Evolutionary conservation across 805 yeast genomes (phyloP).

Genomic region (Candida yuanshanica): DNA sequence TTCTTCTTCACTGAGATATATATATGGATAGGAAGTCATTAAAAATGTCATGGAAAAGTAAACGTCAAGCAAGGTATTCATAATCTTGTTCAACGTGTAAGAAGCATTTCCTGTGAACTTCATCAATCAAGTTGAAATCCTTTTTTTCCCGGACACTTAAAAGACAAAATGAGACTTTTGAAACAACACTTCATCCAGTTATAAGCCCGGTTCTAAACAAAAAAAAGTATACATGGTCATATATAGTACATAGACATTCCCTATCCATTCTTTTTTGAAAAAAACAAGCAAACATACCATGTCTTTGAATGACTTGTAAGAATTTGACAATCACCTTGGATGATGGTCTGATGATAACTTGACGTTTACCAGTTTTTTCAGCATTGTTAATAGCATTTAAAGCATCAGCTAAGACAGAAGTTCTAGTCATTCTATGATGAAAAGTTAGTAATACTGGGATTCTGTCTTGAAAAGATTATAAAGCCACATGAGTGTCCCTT

Average conservation of each 20-base stretch:
- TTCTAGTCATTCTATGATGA: constrained; percentile 73
- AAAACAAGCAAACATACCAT: constrained; percentile 61
- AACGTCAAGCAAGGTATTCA: constrained; percentile 1
- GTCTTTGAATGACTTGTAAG: constrained; percentile 94
- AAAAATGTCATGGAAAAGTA: constrained; percentile 4
- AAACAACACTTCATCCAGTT: constrained; percentile 92
- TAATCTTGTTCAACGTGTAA: constrained; percentile 28
- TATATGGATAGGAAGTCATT: constrained; percentile 33
- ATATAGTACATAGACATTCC: not conserved
- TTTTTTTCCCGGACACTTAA: constrained; percentile 90
- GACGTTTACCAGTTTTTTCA: constrained; percentile 98
- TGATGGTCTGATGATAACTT: constrained; percentile 95
- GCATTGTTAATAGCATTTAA: constrained; percentile 97
- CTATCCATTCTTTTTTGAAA: not conserved
- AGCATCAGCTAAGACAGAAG: constrained; percentile 98
- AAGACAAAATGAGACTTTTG: constrained; percentile 90
- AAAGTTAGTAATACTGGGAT: constrained; percentile 10
- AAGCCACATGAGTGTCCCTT: constrained; percentile 44
- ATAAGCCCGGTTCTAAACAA: constrained; percentile 72
- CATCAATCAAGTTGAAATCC: constrained; percentile 1
- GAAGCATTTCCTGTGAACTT: constrained; percentile 21
- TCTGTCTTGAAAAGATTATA: constrained; percentile 7
- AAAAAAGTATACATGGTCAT: no score
- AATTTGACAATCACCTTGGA: constrained; percentile 97
- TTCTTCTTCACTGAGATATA: constrained; percentile 18